phyloP scores from a whole-genome alignment of 768 basidiomycete genomes.

The Boletus reticuloceps region DNA sequence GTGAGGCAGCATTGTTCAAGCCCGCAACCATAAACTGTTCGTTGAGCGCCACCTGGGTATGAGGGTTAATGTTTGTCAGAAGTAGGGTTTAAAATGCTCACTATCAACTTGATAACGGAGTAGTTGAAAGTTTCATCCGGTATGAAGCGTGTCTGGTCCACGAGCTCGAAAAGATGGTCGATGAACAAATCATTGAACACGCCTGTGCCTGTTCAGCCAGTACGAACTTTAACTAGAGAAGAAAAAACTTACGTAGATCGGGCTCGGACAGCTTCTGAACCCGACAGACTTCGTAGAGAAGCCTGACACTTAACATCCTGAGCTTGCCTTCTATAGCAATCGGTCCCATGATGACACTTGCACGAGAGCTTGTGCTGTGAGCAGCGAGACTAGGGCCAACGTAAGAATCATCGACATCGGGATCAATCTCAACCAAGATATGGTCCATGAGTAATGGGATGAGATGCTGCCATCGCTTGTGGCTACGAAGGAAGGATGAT shows the following conservation, averaged over 20 bases:
- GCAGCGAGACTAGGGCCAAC: constrained; percentile 37
- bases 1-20: constrained; percentile 35
- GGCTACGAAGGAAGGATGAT: constrained; percentile 68
- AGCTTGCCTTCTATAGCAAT: constrained; percentile 86
- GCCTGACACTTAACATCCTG: constrained; percentile 61
- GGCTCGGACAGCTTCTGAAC: constrained; percentile 78
- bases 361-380: constrained; percentile 24
- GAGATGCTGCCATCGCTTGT: constrained; percentile 80
- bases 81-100: constrained; percentile 36
- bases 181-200: constrained; percentile 84
- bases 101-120: constrained; percentile 90
- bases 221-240: not conserved
- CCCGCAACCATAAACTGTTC: constrained; percentile 98
- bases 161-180: constrained; percentile 86
- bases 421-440: constrained; percentile 77
- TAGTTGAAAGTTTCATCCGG: constrained; percentile 95
- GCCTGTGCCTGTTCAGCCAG: constrained; percentile 40
- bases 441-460: constrained; percentile 84
- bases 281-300: constrained; percentile 91
- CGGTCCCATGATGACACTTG: constrained; percentile 40
- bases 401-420: constrained; percentile 63
- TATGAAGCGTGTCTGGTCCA: constrained; percentile 86
- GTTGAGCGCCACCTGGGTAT: constrained; percentile 80
- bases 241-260: constrained; percentile 67
- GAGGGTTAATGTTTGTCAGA: constrained; percentile 5